Evolutionary conservation across 2,329 filamentous ascomycete species (phyloP).

Genomic region (Albophoma yamanashiensis): DNA sequence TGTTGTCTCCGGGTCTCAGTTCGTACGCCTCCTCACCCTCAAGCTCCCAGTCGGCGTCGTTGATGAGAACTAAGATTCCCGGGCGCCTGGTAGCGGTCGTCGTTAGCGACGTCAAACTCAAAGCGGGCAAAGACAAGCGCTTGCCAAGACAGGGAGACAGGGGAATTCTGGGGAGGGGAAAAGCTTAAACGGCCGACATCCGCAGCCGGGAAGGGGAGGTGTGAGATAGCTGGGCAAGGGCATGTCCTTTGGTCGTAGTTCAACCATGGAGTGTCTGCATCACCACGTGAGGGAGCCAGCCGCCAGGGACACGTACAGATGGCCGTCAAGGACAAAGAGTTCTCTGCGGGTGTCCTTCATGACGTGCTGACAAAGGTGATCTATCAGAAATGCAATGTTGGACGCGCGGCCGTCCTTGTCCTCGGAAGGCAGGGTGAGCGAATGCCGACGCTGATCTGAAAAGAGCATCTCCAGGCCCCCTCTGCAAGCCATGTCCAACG

Average conservation of each 20-base stretch:
- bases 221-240: neutral
- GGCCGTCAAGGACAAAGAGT: slow-evolving; percentile 76
- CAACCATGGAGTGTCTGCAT: neutral
- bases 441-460: slow-evolving; percentile 65
- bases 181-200: neutral
- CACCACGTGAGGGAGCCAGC: neutral
- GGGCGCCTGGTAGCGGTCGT: slow-evolving; percentile 55
- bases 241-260: neutral
- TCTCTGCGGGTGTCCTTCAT: slow-evolving; percentile 84
- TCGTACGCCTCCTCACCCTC: slow-evolving; percentile 90
- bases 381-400: slow-evolving; percentile 67
- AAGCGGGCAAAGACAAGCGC: neutral
- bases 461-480: slow-evolving; percentile 95
- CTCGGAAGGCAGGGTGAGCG: slow-evolving; percentile 54
- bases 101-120: slow-evolving; percentile 10
- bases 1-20: slow-evolving; percentile 70
- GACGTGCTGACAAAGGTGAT: slow-evolving; percentile 65
- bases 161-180: neutral
- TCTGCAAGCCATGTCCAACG: slow-evolving; percentile 31
- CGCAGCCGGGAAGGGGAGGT: neutral
- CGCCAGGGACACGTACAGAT: slow-evolving; percentile 62
- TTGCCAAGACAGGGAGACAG: neutral
- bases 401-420: slow-evolving; percentile 48
- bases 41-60: slow-evolving; percentile 96
- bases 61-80: slow-evolving; percentile 91